Percentiles rank a stretch among this genome's conserved stretches.
Conservation (phyloP, 768 basidiomycete species). For the Podaxis carcinomalis region DNA sequence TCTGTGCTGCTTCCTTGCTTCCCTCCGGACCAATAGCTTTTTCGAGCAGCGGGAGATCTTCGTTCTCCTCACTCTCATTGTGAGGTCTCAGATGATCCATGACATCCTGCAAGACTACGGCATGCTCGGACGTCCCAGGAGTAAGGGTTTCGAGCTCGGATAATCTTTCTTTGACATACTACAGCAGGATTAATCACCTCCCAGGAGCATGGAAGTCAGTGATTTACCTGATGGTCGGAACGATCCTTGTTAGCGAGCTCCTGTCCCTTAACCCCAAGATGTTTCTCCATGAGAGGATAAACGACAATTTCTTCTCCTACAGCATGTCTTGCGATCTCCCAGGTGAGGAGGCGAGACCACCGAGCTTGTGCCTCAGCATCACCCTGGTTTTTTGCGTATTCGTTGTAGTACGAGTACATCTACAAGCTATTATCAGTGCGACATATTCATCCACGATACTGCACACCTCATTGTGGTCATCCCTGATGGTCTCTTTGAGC, state of each 20-base stretch:
- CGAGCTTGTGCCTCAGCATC: slow-evolving; percentile 35
- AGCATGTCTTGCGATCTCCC: slow-evolving; percentile 49
- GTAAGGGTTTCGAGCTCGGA: slow-evolving; percentile 42
- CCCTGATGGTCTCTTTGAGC: slow-evolving; percentile 8
- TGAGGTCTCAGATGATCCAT: slow-evolving; percentile 48
- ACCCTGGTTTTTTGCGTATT: slow-evolving; percentile 28
- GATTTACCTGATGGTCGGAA: slow-evolving; percentile 37
- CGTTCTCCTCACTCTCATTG: slow-evolving; percentile 53
- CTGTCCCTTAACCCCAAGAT: slow-evolving; percentile 39
- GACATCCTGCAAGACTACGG: slow-evolving; percentile 34
- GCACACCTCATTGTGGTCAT: slow-evolving; percentile 13
- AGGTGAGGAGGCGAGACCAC: slow-evolving; percentile 44
- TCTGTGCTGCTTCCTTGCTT: slow-evolving; percentile 39
- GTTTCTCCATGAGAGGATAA: slow-evolving; percentile 47
- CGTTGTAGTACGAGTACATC: slow-evolving; percentile 45
- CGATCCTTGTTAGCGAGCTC: slow-evolving; percentile 42
- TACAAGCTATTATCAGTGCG: slow-evolving; percentile 8
- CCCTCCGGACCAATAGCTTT: slow-evolving; percentile 39
- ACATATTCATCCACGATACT: neutral
- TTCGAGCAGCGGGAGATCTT: slow-evolving; percentile 54
- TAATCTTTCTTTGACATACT: slow-evolving; percentile 35
- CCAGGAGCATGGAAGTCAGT: neutral
- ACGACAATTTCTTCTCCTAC: slow-evolving; percentile 51
- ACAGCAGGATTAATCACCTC: neutral
- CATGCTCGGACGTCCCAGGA: slow-evolving; percentile 39